These are phyloP conservation scores for Rhizopogon sp. DNA, from an alignment of 768 basidiomycete species.

Conservation along the genomic window DNA sequence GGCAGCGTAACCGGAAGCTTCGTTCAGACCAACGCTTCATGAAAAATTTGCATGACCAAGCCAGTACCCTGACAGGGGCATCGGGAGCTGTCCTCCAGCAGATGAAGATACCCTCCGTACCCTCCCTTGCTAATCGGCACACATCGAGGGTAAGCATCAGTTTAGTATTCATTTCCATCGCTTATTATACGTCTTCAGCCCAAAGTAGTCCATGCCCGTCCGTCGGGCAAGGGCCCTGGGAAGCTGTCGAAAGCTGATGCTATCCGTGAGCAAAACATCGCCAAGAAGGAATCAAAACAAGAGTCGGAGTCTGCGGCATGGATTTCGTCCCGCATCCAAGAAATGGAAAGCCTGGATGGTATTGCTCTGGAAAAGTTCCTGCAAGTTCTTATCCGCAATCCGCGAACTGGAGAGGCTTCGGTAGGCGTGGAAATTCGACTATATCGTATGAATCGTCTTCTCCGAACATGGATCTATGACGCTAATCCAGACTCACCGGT, in stretches of 20 bases:
- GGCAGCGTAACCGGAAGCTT: slow-evolving; percentile 33
- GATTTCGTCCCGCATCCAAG: slow-evolving; percentile 47
- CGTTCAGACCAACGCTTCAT: slow-evolving; percentile 53
- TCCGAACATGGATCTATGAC: slow-evolving; percentile 50
- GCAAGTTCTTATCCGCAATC: slow-evolving; percentile 40
- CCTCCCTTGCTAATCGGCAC: slow-evolving; percentile 9
- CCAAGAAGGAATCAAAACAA: slow-evolving; percentile 38
- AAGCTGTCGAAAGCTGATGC: slow-evolving; percentile 32
- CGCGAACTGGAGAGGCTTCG: slow-evolving; percentile 34
- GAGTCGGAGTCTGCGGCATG: slow-evolving; percentile 39
- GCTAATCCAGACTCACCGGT: slow-evolving; percentile 28
- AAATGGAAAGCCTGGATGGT: slow-evolving; percentile 27
- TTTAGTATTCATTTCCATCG: background rate
- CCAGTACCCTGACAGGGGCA: slow-evolving; percentile 61
- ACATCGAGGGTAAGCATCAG: slow-evolving; percentile 9
- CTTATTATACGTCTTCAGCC: background rate
- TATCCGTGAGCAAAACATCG: slow-evolving; percentile 40
- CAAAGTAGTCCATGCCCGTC: slow-evolving; percentile 12
- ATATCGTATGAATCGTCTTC: slow-evolving; percentile 47
- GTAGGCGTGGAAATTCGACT: slow-evolving; percentile 48
- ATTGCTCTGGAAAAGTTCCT: slow-evolving; percentile 28
- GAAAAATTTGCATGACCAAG: slow-evolving; percentile 49
- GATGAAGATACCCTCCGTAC: slow-evolving; percentile 45
- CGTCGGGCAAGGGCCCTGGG: slow-evolving; percentile 23
- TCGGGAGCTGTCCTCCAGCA: slow-evolving; percentile 47